Conservation (phyloP, 768 basidiomycete genomes). For the Saitozyma podzolica region DNA sequence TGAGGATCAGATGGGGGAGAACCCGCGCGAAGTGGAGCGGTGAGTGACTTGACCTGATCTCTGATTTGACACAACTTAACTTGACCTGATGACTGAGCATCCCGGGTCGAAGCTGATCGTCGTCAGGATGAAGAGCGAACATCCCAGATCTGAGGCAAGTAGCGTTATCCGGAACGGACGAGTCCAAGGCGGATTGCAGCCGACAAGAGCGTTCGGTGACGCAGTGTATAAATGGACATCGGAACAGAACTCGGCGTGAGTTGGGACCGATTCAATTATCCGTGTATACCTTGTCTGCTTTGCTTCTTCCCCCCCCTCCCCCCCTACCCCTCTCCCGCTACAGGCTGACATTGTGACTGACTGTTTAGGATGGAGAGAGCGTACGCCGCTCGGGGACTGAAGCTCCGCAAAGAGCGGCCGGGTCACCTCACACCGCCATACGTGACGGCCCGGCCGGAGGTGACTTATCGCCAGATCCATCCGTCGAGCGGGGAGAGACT, state of each 20-base stretch:
- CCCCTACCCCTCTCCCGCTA: too few relatives aligned
- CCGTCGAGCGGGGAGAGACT: conserved; percentile 37
- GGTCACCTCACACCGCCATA: conserved; percentile 45
- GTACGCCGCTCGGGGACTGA: conserved; percentile 20
- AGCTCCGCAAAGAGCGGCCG: conserved; percentile 23
- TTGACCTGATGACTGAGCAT: not conserved
- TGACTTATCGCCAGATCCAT: conserved; percentile 42
- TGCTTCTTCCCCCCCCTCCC: too few relatives aligned
- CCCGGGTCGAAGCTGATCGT: not conserved
- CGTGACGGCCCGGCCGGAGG: conserved; percentile 48
- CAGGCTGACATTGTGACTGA: not conserved
- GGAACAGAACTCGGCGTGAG: conserved; percentile 40
- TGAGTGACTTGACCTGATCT: conserved; percentile 48
- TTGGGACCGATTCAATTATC: not conserved
- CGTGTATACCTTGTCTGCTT: too few relatives aligned
- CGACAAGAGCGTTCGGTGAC: conserved; percentile 52
- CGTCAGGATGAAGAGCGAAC: conserved; percentile 45
- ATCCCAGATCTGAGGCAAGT: conserved; percentile 43
- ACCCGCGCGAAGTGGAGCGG: conserved; percentile 79
- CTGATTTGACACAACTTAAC: not conserved
- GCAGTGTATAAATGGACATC: conserved; percentile 51
- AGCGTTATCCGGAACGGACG: conserved; percentile 45
- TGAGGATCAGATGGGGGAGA: conserved; percentile 95
- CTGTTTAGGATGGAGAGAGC: conserved; percentile 12
- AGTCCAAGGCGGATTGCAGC: conserved; percentile 48